Evolutionary conservation across 163 green algal species (phyloP).

Genomic region (Volvox carteri): DNA sequence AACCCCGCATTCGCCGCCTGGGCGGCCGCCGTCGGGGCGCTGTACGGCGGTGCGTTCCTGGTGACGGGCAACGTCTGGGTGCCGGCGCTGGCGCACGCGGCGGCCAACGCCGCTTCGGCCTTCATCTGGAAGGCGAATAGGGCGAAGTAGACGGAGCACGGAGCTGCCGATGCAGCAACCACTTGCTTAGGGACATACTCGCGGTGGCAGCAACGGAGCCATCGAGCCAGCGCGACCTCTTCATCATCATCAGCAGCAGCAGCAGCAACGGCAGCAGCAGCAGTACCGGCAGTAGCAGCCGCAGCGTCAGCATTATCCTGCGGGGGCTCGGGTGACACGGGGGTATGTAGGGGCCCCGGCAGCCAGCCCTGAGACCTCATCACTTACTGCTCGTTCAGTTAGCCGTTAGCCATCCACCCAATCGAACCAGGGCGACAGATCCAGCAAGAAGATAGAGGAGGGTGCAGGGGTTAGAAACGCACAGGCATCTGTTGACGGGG

Average conservation of each 20-base stretch:
- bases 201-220: not conserved
- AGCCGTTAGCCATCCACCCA: no score
- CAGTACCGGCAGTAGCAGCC: not conserved
- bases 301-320: not conserved
- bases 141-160: not conserved
- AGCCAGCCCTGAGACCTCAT: no score
- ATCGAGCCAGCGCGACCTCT: not conserved
- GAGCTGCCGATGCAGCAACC: no score
- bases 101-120: constrained; percentile 83
- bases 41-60: constrained; percentile 84
- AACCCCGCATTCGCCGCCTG: constrained; percentile 87
- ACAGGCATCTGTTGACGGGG: no score
- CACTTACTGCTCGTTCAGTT: no score
- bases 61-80: constrained; percentile 79
- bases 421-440: no score
- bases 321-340: no score
- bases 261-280: not conserved
- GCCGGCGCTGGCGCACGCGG: constrained; percentile 76
- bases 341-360: no score
- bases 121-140: constrained; percentile 68
- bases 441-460: no score
- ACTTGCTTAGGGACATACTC: not conserved
- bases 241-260: not conserved
- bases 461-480: no score
- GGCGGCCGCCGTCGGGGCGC: constrained; percentile 77